Conservation (phyloP, 345 rosid species). For the Syzygium jambos region DNA sequence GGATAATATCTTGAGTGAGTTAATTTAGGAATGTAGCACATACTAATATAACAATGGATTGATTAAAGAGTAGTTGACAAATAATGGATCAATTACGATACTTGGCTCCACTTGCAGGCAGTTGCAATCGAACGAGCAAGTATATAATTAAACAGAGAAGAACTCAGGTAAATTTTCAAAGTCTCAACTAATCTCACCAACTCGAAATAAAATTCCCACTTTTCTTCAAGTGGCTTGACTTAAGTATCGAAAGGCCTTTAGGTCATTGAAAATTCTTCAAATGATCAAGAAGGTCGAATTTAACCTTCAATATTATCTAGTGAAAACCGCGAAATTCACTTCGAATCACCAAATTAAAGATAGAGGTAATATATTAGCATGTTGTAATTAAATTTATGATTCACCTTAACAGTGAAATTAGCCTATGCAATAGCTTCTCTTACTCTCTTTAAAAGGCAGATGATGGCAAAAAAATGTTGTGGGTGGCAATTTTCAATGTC, state of each 20-base stretch:
- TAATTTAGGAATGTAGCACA: fast-evolving
- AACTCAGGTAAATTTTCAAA: neutral
- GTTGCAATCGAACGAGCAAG: neutral
- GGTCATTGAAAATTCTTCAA: neutral
- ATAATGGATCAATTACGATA: neutral
- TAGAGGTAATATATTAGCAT: neutral
- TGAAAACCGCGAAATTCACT: neutral
- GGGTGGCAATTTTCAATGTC: neutral
- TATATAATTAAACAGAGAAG: neutral
- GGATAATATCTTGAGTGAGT: neutral
- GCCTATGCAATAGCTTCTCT: neutral
- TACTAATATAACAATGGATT: neutral
- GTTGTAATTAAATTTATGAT: neutral
- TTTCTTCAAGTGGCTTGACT: neutral
- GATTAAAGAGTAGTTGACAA: neutral
- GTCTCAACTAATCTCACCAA: neutral
- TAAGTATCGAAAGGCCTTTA: neutral
- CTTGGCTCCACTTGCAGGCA: neutral
- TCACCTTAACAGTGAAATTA: neutral
- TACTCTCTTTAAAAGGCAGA: neutral
- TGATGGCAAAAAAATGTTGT: neutral
- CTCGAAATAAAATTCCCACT: neutral
- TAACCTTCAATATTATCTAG: neutral
- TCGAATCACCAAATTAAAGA: neutral
- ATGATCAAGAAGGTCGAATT: neutral